Evolutionary conservation across 768 basidiomycete genomes (phyloP).

Genomic region (Suillus tomentosus): DNA sequence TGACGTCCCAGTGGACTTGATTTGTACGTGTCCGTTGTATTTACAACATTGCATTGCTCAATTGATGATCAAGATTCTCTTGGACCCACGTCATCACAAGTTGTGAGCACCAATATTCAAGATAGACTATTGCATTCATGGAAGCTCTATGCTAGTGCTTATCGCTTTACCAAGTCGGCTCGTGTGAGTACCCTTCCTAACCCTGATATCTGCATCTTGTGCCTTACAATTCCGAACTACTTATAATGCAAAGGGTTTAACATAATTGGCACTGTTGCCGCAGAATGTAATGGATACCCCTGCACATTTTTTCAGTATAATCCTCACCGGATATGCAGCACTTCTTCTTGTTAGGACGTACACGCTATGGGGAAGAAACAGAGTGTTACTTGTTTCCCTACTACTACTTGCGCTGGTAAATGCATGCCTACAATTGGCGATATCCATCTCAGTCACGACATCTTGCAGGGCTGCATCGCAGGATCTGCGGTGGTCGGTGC

Average conservation of each 20-base stretch:
- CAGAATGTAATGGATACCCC: neutral
- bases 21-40: conserved; percentile 2
- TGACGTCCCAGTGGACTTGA: neutral
- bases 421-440: neutral
- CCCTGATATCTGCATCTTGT: neutral
- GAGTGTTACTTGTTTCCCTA: neutral
- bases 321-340: neutral
- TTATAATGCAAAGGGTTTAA: neutral
- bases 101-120: neutral
- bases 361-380: conserved; percentile 3
- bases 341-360: conserved; percentile 2
- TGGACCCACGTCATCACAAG: neutral
- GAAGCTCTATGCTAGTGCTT: neutral
- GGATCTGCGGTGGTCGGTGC: neutral
- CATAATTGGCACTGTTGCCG: neutral
- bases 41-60: neutral
- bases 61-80: neutral
- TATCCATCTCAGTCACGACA: neutral
- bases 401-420: neutral
- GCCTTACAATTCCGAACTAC: neutral
- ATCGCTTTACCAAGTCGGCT: neutral
- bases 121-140: neutral
- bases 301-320: neutral
- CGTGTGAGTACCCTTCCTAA: neutral
- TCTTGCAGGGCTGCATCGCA: neutral